Base-by-base conservation (phyloP, 2,329 filamentous ascomycete genomes). In the Trichoderma oligosporum region DNA sequence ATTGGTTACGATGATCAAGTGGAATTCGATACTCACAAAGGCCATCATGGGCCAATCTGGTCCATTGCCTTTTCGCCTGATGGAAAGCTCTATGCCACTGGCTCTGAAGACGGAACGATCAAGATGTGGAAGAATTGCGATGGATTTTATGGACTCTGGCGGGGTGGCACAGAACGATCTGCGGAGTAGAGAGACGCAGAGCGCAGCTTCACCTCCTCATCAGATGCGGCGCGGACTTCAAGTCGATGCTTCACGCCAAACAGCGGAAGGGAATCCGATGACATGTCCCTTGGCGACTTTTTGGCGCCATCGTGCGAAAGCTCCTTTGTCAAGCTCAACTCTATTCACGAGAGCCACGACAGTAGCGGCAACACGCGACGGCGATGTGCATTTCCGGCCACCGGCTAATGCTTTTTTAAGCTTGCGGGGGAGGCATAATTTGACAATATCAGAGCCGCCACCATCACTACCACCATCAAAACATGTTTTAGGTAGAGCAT, bases 11-110 rank as follows among this genome's bases (percentile, higher is more conserved):
- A 97, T 59, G 86, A 87, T 48, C 88, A 88, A 65, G 81, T 82
- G 63, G 91, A 96, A 71, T 76, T 97, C 41, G 94, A 97, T 70
- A 87, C 93, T 11, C 90, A 96, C 76, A 97, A 97, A 74, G 94
- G 94, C 22, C 94, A 99, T 65, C 94, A 99, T 68, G 94, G 94
- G 1, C 93, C 93, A 1, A 94, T 99, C 61, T 99, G 94, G 94
- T 96, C 91, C 5, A 86, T 95, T 59, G 87, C 88, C 57, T 99
- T 96, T 73, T 94, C 92, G 0, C 94, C 94, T 0, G 94, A 99
- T 68, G 92, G 92, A 45, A 97, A 96, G 70, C 78, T 99, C 7
- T 99, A 97, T 69, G 94, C 92, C 1, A 99, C 94, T 1, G 94
- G 90, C 27, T 97, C 92, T 47, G 94, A 99, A 70, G 94, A 99